A percentile compares a stretch with the other conserved stretches of the same genome.
phyloP scores from a whole-genome alignment of 2,329 filamentous ascomycete species.

The Penicillium sp. region DNA sequence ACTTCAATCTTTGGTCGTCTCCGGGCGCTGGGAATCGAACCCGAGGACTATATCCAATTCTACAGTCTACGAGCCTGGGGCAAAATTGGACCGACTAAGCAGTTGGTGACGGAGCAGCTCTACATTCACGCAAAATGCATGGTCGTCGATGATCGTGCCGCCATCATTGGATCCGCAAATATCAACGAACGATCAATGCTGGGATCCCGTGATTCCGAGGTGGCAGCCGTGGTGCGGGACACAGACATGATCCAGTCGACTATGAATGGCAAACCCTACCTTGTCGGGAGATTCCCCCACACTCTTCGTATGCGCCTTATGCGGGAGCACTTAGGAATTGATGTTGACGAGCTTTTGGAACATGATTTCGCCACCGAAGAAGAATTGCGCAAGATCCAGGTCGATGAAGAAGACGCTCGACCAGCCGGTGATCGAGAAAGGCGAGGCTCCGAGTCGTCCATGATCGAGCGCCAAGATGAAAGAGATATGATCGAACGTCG shows the following conservation, averaged over 20 bases:
- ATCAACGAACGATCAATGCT: constrained; percentile 98
- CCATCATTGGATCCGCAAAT: constrained; percentile 94
- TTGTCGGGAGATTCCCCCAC: constrained; percentile 88
- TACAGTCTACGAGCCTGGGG: constrained; percentile 92
- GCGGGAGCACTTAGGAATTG: constrained; percentile 93
- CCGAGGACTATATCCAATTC: constrained; percentile 93
- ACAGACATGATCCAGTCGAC: constrained; percentile 88
- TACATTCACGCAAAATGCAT: constrained; percentile 99
- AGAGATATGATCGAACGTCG: constrained; percentile 43
- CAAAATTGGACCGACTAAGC: constrained; percentile 76
- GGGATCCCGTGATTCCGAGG: constrained; percentile 86
- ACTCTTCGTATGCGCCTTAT: constrained; percentile 89
- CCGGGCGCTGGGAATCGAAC: constrained; percentile 75
- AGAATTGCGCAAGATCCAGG: constrained; percentile 60
- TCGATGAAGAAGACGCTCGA: constrained; percentile 45
- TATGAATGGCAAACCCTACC: constrained; percentile 87
- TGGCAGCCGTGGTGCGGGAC: constrained; percentile 84
- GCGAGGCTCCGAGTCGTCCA: constrained; percentile 30
- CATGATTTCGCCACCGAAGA: constrained; percentile 69
- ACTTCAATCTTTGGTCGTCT: constrained; percentile 88
- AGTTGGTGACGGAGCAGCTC: constrained; percentile 87
- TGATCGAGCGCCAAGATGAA: constrained; percentile 40
- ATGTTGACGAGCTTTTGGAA: constrained; percentile 86
- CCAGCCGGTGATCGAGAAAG: constrained; percentile 21
- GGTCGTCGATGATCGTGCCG: constrained; percentile 89